Conservation (phyloP, 306 rosid species). For the Mimosa pudica region DNA sequence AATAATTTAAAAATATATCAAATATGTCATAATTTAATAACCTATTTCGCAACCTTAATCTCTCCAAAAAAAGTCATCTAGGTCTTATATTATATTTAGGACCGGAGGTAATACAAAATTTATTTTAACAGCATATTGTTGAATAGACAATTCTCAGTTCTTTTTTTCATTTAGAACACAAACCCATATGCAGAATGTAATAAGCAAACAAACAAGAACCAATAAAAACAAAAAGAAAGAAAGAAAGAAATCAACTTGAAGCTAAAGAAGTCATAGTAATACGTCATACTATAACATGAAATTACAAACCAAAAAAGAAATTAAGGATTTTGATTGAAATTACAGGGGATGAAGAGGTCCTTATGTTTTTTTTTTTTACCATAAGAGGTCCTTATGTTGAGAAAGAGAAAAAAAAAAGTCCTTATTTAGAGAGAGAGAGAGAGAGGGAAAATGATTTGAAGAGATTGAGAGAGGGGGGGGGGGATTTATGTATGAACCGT, state of each 20-base stretch:
- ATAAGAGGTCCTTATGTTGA: not conserved
- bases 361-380: too few species aligned
- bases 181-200: not conserved
- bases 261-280: not conserved
- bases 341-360: conserved; percentile 44
- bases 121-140: conserved; percentile 11
- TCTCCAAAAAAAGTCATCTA: too few species aligned
- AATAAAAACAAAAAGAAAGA: not conserved
- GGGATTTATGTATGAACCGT: too few species aligned
- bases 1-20: too few species aligned
- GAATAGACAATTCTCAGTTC: not conserved
- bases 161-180: too few species aligned
- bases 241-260: not conserved
- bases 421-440: not conserved
- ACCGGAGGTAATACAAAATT: too few species aligned
- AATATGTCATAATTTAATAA: too few species aligned
- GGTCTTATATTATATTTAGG: too few species aligned
- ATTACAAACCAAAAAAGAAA: conserved; percentile 2
- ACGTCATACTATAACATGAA: not conserved
- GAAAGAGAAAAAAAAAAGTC: not conserved
- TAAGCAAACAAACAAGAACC: not conserved
- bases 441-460: conserved; percentile 23
- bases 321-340: conserved; percentile 15
- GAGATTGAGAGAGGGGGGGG: not conserved
- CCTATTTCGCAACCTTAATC: too few species aligned